phyloP scores from a whole-genome alignment of 495 filamentous ascomycete species.

The Aspergillus sclerotioniger region DNA sequence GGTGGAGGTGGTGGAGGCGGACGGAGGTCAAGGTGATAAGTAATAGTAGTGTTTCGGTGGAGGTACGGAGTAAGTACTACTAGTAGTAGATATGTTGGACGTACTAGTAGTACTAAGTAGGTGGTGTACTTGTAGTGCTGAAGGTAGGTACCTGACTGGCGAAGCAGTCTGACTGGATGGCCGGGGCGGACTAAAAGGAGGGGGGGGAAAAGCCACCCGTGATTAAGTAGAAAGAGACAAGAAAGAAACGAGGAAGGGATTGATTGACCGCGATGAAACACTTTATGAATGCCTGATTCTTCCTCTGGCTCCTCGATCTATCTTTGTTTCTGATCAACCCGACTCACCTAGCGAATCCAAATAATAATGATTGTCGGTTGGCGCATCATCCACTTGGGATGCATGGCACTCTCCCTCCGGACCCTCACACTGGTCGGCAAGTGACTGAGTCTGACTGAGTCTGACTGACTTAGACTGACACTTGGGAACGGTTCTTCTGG shows the following conservation, averaged over 20 bases:
- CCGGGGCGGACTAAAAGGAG: neutral
- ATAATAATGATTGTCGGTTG: neutral
- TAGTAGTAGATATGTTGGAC: no score
- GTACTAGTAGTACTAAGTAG: no score
- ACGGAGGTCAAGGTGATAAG: neutral
- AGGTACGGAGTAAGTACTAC: no score
- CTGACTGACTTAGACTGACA: no score
- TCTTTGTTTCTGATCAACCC: constrained; percentile 1
- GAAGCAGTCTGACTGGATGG: constrained; percentile 1
- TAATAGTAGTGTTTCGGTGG: constrained; percentile 6
- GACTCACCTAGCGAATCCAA: neutral
- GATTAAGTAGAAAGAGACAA: neutral
- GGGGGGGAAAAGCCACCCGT: neutral
- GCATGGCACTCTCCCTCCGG: neutral
- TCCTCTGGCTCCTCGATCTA: neutral
- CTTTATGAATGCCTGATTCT: constrained; percentile 5
- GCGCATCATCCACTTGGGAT: neutral
- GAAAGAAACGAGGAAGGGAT: neutral
- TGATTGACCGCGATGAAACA: neutral
- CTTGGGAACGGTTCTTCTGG: neutral
- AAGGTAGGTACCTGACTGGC: neutral
- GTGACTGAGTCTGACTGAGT: neutral
- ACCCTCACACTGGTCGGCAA: neutral
- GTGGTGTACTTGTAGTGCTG: no score
- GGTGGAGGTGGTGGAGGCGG: neutral